Evolutionary conservation across 2,329 filamentous ascomycete species (phyloP).

Genomic region (Bipolaris bicolor): DNA sequence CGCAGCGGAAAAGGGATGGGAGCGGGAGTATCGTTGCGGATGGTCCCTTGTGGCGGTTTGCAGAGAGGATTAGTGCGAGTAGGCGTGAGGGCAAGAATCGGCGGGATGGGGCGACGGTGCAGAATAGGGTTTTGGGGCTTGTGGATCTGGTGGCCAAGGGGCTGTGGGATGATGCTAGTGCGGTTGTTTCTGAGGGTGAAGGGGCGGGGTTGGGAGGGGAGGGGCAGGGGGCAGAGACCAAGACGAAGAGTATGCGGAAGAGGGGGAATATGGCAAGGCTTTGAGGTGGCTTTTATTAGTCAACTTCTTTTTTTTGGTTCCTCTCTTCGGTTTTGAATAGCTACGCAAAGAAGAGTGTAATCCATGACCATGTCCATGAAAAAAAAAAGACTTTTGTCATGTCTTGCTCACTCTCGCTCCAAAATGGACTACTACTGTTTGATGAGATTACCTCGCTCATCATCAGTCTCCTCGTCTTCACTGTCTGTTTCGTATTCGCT

Average conservation of each 20-base stretch:
- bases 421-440: constrained; percentile 19
- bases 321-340: neutral
- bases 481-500: constrained; percentile 8
- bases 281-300: constrained; percentile 13
- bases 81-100: constrained; percentile 94
- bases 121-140: constrained; percentile 77
- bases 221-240: constrained; percentile 16
- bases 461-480: constrained; percentile 9
- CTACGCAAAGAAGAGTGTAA: too few species aligned
- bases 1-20: constrained; percentile 65
- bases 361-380: too few species aligned
- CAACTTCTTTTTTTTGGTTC: neutral
- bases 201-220: neutral
- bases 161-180: constrained; percentile 63
- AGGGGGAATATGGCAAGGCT: constrained; percentile 43
- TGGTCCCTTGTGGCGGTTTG: constrained; percentile 89
- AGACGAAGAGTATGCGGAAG: constrained; percentile 41
- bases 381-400: too few species aligned
- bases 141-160: constrained; percentile 74
- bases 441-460: constrained; percentile 42
- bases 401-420: too few species aligned
- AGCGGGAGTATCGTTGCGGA: constrained; percentile 64
- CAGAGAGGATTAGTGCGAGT: constrained; percentile 81
- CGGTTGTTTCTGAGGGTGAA: constrained; percentile 20
- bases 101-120: constrained; percentile 89